Percentiles rank a stretch among this genome's conserved stretches.
phyloP scores from a whole-genome alignment of 495 filamentous ascomycete species.

The Neurospora sp. region DNA sequence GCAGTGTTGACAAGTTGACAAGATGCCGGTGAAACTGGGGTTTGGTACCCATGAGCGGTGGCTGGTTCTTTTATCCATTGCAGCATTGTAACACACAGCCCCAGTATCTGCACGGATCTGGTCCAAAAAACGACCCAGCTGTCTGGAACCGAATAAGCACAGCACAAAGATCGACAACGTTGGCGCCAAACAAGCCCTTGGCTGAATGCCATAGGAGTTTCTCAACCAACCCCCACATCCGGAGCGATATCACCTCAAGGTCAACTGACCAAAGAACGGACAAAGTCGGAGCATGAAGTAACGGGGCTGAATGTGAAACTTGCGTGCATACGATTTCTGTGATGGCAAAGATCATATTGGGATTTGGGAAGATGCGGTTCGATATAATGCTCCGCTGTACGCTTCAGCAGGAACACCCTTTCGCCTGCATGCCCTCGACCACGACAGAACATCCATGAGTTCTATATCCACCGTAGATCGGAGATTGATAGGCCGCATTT shows the following conservation, averaged over 20 bases:
- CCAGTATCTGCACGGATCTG: neutral
- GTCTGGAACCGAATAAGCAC: neutral
- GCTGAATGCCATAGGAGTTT: too few relatives aligned
- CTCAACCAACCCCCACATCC: neutral
- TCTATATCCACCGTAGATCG: too few relatives aligned
- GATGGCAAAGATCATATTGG: neutral
- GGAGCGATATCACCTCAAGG: neutral
- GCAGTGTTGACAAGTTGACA: neutral
- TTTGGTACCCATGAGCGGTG: neutral
- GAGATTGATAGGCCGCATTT: too few relatives aligned
- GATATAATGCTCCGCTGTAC: too few relatives aligned
- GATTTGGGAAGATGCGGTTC: neutral
- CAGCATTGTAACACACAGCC: neutral
- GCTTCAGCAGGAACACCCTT: too few relatives aligned
- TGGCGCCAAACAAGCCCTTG: neutral
- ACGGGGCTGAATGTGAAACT: too few relatives aligned
- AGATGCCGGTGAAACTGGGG: neutral
- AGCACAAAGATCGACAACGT: neutral
- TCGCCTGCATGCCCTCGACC: too few relatives aligned
- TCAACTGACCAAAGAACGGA: neutral
- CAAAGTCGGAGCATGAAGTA: too few relatives aligned
- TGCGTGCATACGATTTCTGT: neutral
- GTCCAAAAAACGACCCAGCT: neutral
- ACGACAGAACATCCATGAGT: too few relatives aligned
- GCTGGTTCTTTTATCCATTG: neutral